Conservation (phyloP, 768 basidiomycete genomes). For the Lactarius evosmus region DNA sequence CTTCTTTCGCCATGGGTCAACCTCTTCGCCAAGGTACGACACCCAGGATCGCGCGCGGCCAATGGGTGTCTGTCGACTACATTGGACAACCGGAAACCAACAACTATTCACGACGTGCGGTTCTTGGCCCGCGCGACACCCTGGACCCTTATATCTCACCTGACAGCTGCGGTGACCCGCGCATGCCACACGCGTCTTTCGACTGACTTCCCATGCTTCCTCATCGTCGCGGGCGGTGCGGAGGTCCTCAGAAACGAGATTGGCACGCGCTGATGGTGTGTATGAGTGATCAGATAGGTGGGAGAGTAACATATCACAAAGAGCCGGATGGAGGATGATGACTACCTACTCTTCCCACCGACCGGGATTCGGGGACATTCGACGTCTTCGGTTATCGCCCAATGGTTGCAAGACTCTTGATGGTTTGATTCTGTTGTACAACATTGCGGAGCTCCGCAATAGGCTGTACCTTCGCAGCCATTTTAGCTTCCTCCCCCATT, state of each 20-base stretch:
- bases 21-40: conserved; percentile 6
- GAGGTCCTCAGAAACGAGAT: conserved; percentile 12
- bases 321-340: conserved; percentile 38
- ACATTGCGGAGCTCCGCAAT: too few species aligned
- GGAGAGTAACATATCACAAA: conserved; percentile 10
- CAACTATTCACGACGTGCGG: conserved; percentile 7
- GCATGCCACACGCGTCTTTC: not conserved
- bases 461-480: too few species aligned
- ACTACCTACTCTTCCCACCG: conserved; percentile 48
- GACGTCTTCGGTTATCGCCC: conserved; percentile 46
- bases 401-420: conserved; percentile 37
- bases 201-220: conserved; percentile 10
- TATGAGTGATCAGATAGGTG: conserved; percentile 8
- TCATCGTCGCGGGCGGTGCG: conserved; percentile 12
- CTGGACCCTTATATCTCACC: conserved; percentile 19
- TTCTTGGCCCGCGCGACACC: conserved; percentile 11
- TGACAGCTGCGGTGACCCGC: conserved; percentile 1
- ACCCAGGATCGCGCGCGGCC: conserved; percentile 1
- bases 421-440: too few species aligned
- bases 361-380: conserved; percentile 55
- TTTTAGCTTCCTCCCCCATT: too few species aligned
- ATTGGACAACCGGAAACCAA: not conserved
- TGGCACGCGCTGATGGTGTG: too few species aligned
- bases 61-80: conserved; percentile 5
- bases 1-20: conserved; percentile 29